Evolutionary conservation across 2,329 filamentous ascomycete genomes (phyloP).

Genomic region (Leptographium wingfieldii): DNA sequence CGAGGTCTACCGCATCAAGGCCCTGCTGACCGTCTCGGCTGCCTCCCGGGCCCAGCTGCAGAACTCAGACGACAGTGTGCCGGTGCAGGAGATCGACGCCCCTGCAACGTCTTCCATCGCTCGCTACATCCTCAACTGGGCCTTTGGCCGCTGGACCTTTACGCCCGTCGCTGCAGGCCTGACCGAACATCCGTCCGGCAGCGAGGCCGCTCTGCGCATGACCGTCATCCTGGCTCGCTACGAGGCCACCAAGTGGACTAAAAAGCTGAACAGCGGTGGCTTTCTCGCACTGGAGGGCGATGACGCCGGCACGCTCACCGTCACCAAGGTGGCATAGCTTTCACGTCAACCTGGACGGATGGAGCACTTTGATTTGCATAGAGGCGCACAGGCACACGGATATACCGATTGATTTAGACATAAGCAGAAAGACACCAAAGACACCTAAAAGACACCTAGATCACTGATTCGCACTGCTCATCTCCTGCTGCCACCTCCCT

Average conservation of each 20-base stretch:
- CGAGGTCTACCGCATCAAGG: conserved; percentile 92
- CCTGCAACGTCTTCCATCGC: not conserved
- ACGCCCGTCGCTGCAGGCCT: conserved; percentile 39
- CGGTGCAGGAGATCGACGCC: conserved; percentile 12
- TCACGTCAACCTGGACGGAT: too few relatives aligned
- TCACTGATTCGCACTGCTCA: too few relatives aligned
- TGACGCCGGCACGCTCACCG: conserved; percentile 32
- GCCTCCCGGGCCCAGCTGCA: conserved; percentile 31
- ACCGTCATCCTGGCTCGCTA: conserved; percentile 63
- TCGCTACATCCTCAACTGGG: conserved; percentile 93
- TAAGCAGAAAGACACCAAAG: too few relatives aligned
- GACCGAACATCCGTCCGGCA: conserved; percentile 41
- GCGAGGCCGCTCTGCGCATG: conserved; percentile 48
- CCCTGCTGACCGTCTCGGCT: conserved; percentile 36
- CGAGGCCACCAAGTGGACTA: conserved; percentile 67
- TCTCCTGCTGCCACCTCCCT: not conserved
- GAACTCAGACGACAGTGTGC: conserved; percentile 24
- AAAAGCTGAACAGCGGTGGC: conserved; percentile 49
- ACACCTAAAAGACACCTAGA: too few relatives aligned
- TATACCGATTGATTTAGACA: too few relatives aligned
- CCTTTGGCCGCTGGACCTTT: conserved; percentile 90
- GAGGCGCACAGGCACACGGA: too few relatives aligned
- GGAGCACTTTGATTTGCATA: too few relatives aligned
- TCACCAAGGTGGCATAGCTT: conserved; percentile 34
- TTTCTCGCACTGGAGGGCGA: conserved; percentile 36